These are phyloP conservation scores for Amesomyces nigricolor DNA, from an alignment of 2,329 filamentous ascomycete species.

Conservation along the genomic window DNA sequence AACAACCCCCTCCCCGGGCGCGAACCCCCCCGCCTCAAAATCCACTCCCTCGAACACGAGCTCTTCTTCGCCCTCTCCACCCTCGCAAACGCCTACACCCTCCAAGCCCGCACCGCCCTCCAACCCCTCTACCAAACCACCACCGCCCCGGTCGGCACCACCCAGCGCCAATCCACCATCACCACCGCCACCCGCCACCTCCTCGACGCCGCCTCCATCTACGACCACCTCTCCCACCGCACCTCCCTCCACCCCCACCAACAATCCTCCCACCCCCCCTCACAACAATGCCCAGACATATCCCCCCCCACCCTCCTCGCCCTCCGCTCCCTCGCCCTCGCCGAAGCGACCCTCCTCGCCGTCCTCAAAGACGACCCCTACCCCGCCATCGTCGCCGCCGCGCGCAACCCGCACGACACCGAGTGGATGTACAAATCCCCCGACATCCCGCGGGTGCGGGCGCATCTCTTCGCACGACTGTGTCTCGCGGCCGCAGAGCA, in stretches of 20 bases:
- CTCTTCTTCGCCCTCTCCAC: slow-evolving; percentile 73
- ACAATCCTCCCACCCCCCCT: no score
- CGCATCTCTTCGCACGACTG: slow-evolving; percentile 78
- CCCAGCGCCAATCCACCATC: slow-evolving; percentile 65
- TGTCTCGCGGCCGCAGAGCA: slow-evolving; percentile 87
- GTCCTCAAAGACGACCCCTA: slow-evolving; percentile 95
- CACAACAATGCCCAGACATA: slow-evolving; percentile 43
- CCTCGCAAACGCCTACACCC: slow-evolving; percentile 66
- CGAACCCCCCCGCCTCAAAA: slow-evolving; percentile 60
- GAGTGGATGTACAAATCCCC: slow-evolving; percentile 97
- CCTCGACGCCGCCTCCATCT: slow-evolving; percentile 71
- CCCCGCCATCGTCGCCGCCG: slow-evolving; percentile 72
- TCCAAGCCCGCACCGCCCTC: slow-evolving; percentile 66
- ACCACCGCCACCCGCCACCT: slow-evolving; percentile 70
- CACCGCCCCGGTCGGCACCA: slow-evolving; percentile 52
- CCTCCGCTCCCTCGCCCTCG: slow-evolving; percentile 63
- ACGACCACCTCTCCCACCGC: slow-evolving; percentile 62
- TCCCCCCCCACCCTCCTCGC: slow-evolving; percentile 48
- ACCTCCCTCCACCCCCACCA: no score
- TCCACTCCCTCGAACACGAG: slow-evolving; percentile 75
- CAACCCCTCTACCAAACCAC: slow-evolving; percentile 66
- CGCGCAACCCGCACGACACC: slow-evolving; percentile 73
- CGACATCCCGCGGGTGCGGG: slow-evolving; percentile 80
- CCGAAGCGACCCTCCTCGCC: slow-evolving; percentile 83
- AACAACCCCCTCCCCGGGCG: slow-evolving; percentile 47